Conservation (phyloP, 139 green algal species). For the Raphidocelis subcapitata region DNA sequence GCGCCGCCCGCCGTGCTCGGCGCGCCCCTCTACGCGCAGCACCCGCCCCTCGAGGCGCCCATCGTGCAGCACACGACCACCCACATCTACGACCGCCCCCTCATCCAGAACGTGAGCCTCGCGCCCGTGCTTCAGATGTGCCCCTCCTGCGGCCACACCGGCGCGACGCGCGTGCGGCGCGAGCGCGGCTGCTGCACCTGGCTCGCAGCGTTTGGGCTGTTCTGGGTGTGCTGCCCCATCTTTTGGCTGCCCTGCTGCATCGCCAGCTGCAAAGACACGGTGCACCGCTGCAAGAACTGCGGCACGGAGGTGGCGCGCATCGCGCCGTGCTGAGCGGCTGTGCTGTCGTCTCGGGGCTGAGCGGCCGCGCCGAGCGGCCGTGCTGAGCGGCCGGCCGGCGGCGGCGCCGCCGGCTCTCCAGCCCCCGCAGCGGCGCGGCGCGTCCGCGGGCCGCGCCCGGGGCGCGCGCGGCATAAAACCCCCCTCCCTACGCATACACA, state of each 20-base stretch:
- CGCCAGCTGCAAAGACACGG: constrained; percentile 20
- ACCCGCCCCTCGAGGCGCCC: too few species aligned
- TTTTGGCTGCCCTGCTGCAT: constrained; percentile 32
- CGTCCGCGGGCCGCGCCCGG: too few species aligned
- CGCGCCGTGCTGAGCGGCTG: constrained; percentile 7
- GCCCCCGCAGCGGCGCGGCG: too few species aligned
- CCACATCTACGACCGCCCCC: not conserved
- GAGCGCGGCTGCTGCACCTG: constrained; percentile 19
- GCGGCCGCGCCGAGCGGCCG: too few species aligned
- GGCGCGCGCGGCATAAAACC: too few species aligned
- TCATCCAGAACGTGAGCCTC: not conserved
- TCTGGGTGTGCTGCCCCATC: constrained; percentile 24
- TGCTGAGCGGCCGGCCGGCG: too few species aligned
- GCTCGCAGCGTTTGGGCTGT: not conserved
- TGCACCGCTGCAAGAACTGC: constrained; percentile 21
- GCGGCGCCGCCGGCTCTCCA: too few species aligned
- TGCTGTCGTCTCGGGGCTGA: too few species aligned
- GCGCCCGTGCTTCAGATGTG: not conserved
- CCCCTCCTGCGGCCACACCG: not conserved
- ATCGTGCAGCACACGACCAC: constrained; percentile 1
- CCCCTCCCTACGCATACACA: too few species aligned
- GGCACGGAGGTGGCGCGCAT: constrained; percentile 16
- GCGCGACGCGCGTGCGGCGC: constrained; percentile 5
- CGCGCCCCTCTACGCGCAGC: not conserved
- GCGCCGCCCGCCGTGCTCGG: too few species aligned